phyloP scores from a whole-genome alignment of 2,329 filamentous ascomycete species.

The Aspergillus texensis region DNA sequence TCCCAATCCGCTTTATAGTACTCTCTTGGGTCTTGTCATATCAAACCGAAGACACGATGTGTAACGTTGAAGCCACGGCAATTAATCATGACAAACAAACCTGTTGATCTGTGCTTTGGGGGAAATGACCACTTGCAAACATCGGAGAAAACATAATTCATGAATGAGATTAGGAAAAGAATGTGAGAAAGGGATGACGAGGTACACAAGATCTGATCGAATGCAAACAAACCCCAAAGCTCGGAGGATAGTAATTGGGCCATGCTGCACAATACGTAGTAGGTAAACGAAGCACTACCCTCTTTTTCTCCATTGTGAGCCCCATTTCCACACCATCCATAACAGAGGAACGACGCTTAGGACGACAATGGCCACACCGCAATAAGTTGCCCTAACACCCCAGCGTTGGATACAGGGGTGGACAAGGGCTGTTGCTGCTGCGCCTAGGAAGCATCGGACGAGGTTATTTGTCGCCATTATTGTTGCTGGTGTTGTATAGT shows the following conservation, averaged over 20 bases:
- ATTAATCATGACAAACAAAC: neutral
- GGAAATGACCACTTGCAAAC: neutral
- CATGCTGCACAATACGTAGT: neutral
- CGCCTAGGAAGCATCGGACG: constrained; percentile 35
- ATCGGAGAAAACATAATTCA: neutral
- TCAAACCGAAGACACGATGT: neutral
- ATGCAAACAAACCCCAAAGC: neutral
- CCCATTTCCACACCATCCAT: neutral
- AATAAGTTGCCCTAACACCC: neutral
- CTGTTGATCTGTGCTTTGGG: neutral
- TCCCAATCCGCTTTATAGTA: neutral
- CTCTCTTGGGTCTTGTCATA: neutral
- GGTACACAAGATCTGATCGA: neutral
- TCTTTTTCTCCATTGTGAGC: neutral
- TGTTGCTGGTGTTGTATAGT: constrained; percentile 34
- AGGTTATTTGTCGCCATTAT: constrained; percentile 40
- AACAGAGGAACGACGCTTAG: neutral
- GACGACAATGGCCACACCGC: neutral
- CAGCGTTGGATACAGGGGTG: constrained; percentile 16
- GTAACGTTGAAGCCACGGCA: neutral
- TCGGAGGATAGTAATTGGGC: neutral
- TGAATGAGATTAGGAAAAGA: neutral
- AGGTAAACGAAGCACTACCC: neutral
- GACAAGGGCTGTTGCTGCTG: constrained; percentile 29
- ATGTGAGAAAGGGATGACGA: neutral